Conservation (phyloP, 306 rosid species). For the Inga laurina region DNA sequence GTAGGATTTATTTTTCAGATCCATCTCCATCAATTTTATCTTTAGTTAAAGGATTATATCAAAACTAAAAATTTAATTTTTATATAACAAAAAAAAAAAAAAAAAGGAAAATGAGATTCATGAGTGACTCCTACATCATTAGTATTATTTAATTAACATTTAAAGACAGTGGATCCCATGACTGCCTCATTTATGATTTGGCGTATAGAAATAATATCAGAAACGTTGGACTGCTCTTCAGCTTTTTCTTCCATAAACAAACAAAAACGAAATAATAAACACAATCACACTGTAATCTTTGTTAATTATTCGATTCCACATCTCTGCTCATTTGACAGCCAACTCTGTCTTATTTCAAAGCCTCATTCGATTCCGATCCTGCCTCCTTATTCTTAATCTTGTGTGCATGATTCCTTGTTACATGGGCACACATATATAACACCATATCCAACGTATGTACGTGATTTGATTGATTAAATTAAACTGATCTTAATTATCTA, state of each 20-base stretch:
- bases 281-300: background rate
- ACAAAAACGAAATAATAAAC: background rate
- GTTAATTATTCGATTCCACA: background rate
- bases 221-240: background rate
- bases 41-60: background rate
- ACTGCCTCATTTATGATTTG: background rate
- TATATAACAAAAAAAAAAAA: too few species aligned
- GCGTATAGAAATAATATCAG: background rate
- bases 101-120: too few species aligned
- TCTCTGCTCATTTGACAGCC: background rate
- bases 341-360: conserved; percentile 1
- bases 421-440: too few species aligned
- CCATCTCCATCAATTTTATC: too few species aligned
- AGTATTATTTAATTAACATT: background rate
- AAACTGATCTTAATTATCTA: too few species aligned
- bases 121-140: too few species aligned
- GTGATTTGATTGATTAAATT: background rate
- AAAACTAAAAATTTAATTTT: too few species aligned
- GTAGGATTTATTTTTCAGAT: too few species aligned
- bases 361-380: background rate
- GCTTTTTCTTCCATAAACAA: background rate
- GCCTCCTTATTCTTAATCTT: background rate
- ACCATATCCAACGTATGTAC: background rate
- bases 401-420: background rate
- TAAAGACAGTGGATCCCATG: background rate